Base-by-base conservation (phyloP, 2,329 filamentous ascomycete species). In the Claviceps sp. region DNA sequence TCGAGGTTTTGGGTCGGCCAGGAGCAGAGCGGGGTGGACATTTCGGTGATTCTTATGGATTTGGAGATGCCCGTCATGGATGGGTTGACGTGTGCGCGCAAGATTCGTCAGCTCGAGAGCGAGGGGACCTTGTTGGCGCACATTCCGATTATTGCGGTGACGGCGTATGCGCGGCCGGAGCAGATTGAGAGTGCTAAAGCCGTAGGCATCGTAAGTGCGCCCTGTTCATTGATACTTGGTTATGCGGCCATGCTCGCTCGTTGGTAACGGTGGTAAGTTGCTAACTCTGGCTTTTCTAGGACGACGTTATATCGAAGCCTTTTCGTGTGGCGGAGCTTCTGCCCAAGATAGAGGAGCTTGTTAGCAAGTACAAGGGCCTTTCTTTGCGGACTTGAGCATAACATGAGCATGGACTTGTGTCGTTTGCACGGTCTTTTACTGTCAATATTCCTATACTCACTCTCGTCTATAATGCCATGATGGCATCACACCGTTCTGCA, bases 41-140 rank as follows among this genome's bases (percentile, higher is more conserved):
- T 87, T 24, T 79, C 80, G 8, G 73, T 89, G 46, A 82, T 90
- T 13, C 66, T 90, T 5, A 89, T 90, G 85, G 87, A 90, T 61
- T 73, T 89, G 47, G 85, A 89, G 61, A 90, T 90, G 86, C 86
- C 86, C 1, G 76, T 89, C 44, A 89, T 89, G 86, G 85, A 90
- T 60, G 87, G 87, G 38, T 78, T 87, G 65, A 84, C 84, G 2
- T 88, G 85, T 56, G 82, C 85, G 13, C 73, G 76, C 43, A 77
- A 72, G 54, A 89, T 91, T 50, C 76, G 87, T 18, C 76, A 84
- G 54, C 70, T 87, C 18, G 84, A 90, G 63, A 69, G 68, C 48
- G 72, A 78, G 50, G 79, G 80, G 20, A 77, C 73, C 36, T 76
- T 87, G 47, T 71, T 75, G 18, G 70, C 73, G 48, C 84, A 87